Evolutionary conservation across 495 filamentous ascomycete species (phyloP), one percentile per base, ranked within the genome.

Genomic region (Penicillium waksmanii): DNA sequence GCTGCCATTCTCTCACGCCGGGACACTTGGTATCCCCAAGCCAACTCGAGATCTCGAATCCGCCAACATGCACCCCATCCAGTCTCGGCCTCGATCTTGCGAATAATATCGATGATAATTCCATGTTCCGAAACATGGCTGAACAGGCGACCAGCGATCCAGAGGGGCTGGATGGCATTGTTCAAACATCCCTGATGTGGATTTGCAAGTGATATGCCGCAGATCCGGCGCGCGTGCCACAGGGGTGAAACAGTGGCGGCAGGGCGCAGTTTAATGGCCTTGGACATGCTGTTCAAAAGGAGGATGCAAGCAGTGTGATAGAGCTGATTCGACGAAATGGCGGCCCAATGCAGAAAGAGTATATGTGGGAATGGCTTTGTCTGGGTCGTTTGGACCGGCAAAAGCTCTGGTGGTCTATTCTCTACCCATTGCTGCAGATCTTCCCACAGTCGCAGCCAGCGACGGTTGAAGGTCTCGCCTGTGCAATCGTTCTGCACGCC

Each of bases 51-150:
- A 62, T 82, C 79, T 5, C 65, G 66, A 35, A 80, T 76, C 3
- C 78, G 66, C 80, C 78, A 83, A 44, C 69, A 73, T 10, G 70
- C 68, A 12, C 71, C 76, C 80, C 80, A 83, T 8, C 79, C 79
- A 9, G 76, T 79, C 23, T 73, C 66, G 3, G 65, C 54, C 54
- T 83, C 79, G 25, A 83, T 79, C 21, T 64, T 64, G 12, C 67
- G 62, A 17, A 82, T 73, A 2, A 79, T 61, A n/a, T 77, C 66
- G 12, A 76, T 57, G 3, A 83, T 73, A 8, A 70, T 66, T 5
- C 62, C 61, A 64, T 83, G 80, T 49, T 83, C 78, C 0, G 71
- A 73, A 6, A 58, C 57, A 58, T 83, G 77, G 42, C 73, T 82
- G 50, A 82, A 73, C 0, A 80, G 57, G 23, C 67, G 69, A 5